Base-by-base conservation (phyloP, 352 stramenopile genomes). In the Phytophthora foliorum region DNA sequence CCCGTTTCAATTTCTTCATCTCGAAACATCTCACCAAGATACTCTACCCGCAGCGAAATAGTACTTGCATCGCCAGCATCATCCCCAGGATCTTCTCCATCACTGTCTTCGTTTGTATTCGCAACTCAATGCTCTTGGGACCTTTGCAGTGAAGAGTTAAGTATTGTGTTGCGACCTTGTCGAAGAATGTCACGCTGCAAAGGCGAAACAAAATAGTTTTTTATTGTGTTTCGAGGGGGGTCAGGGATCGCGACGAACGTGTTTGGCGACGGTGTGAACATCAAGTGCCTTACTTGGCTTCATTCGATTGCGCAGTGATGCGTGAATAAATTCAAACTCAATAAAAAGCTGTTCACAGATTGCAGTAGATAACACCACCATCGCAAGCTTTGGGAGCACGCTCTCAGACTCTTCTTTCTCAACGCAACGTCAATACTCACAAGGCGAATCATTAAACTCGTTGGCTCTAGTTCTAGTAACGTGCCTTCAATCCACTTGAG, bases 321-420 rank as follows among this genome's bases (percentile, higher is more conserved):
- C 10, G 31, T 38, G 31, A 38, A 38, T 38, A 2, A 57, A 14
- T 4, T 22, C 57, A 10, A 57, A 29, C 6, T 49, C 45, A 11
- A 32, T 50, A 53, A 22, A 41, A 41, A 49, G 27, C 21, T 14
- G 24, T 16, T 63, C 34, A 14, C 51, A 58, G 5, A 58, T 19
- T 17, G 34, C 51, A 36, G 48, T 38, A 2, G 51, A 58, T 2
- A 58, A 27, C 4, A 48, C 32, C 16, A 10, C 21, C 13, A 49
- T 36, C 13, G 21, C 51, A 38, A 49, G 32, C 24, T 36, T 34
- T 13, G 14, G 34, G 19, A 39, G 36, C 34, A 49, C 4, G 14
- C 34, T 45, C 4, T 58, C 16, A 0, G 34, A 21, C 10, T 17
- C 32, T 25, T 46, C 32, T 17, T 19, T 46, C 6, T n/a, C 31